These are phyloP conservation scores for Atkinsonella hypoxylon DNA, from an alignment of 2,329 filamentous ascomycete species.

Conservation along the genomic window DNA sequence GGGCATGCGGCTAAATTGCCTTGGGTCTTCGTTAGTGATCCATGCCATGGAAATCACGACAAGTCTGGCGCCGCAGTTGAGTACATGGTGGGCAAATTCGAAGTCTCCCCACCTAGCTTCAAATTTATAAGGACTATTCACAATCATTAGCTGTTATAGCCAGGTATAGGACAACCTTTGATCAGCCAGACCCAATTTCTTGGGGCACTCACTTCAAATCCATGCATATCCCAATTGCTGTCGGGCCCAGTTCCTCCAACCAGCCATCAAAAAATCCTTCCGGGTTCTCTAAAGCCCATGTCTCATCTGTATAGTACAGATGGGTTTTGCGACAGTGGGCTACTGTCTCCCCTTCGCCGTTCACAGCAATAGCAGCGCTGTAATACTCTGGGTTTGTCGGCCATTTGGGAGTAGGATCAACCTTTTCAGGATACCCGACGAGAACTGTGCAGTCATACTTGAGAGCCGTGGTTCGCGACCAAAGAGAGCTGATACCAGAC, in stretches of 20 bases:
- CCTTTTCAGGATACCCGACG: conserved; percentile 64
- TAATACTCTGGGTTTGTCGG: conserved; percentile 42
- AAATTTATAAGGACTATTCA: conserved; percentile 24
- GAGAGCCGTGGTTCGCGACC: conserved; percentile 56
- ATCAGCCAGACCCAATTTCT: too few relatives aligned
- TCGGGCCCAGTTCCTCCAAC: conserved; percentile 36
- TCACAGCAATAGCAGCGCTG: conserved; percentile 42
- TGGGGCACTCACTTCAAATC: conserved; percentile 40
- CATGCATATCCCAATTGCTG: conserved; percentile 50
- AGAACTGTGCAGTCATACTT: conserved; percentile 56
- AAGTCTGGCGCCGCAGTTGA: conserved; percentile 44
- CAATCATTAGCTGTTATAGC: too few relatives aligned
- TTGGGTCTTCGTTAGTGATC: conserved; percentile 47
- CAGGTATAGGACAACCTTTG: too few relatives aligned
- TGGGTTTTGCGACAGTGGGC: conserved; percentile 50
- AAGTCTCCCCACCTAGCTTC: conserved; percentile 26
- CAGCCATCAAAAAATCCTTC: conserved; percentile 35
- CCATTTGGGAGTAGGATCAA: conserved; percentile 37
- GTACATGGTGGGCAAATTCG: conserved; percentile 41
- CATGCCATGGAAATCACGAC: conserved; percentile 70
- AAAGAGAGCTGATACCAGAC: conserved; percentile 55
- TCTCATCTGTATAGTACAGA: conserved; percentile 48
- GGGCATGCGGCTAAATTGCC: conserved; percentile 32
- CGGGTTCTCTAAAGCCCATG: conserved; percentile 46
- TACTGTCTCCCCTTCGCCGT: conserved; percentile 43